Conservation (phyloP, 2,329 filamentous ascomycete genomes). For the Rutstroemia sydowiana region DNA sequence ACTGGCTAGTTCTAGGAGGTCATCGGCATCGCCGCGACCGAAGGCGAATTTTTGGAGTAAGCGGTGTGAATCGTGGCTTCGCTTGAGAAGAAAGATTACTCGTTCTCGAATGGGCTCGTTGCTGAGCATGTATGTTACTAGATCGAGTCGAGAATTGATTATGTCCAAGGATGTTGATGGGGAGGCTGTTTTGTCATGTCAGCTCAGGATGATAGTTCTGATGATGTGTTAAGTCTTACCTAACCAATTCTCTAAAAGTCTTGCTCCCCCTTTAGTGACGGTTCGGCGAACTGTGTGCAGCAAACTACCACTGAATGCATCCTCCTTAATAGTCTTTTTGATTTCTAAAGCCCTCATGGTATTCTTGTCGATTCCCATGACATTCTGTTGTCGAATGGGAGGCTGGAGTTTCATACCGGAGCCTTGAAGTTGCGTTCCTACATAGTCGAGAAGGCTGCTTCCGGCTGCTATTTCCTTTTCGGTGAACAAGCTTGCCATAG, state of each 20-base stretch:
- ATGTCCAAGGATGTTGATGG: slow-evolving; percentile 79
- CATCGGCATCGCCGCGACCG: slow-evolving; percentile 84
- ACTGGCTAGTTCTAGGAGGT: slow-evolving; percentile 73
- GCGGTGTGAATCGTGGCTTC: slow-evolving; percentile 78
- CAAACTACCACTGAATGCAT: slow-evolving; percentile 71
- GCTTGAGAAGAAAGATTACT: slow-evolving; percentile 59
- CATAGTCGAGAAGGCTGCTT: slow-evolving; percentile 75
- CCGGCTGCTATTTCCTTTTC: slow-evolving; percentile 67
- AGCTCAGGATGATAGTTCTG: neutral
- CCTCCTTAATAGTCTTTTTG: slow-evolving; percentile 75
- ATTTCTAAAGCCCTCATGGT: slow-evolving; percentile 87
- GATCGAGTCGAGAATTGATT: slow-evolving; percentile 72
- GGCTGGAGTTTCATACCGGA: slow-evolving; percentile 75
- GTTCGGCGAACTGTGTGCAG: slow-evolving; percentile 85
- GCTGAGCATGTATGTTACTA: slow-evolving; percentile 69
- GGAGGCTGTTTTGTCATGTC: slow-evolving; percentile 42
- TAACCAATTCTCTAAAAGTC: slow-evolving; percentile 79
- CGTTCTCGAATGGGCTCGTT: slow-evolving; percentile 62
- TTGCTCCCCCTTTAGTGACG: slow-evolving; percentile 82
- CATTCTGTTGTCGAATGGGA: slow-evolving; percentile 68
- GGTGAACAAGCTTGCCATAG: slow-evolving; percentile 51
- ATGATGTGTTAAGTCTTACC: slow-evolving; percentile 38
- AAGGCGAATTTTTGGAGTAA: slow-evolving; percentile 91
- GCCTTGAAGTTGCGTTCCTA: slow-evolving; percentile 70
- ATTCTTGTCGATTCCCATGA: slow-evolving; percentile 88